Percentiles rank a stretch among this genome's conserved stretches.
phyloP scores from a whole-genome alignment of 2,329 filamentous ascomycete genomes.

The Westerdykella aurantiaca region DNA sequence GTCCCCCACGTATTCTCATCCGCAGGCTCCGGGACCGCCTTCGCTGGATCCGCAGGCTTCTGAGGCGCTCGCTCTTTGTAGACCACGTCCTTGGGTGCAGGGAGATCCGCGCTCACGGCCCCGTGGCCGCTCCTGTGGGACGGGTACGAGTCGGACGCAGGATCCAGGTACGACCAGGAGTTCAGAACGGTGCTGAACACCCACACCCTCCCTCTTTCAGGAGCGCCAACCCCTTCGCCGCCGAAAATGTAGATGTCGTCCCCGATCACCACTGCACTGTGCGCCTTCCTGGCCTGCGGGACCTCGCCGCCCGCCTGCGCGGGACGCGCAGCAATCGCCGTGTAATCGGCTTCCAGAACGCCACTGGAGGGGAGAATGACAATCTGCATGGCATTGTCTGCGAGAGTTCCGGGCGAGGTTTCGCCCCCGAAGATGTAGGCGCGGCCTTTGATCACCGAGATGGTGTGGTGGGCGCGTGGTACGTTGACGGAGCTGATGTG shows the following conservation, averaged over 20 bases:
- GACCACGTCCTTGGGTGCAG: slow-evolving; percentile 26
- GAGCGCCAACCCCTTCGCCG: slow-evolving; percentile 22
- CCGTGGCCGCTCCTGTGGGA: slow-evolving; percentile 34
- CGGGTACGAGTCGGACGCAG: slow-evolving; percentile 23
- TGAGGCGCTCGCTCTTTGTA: slow-evolving; percentile 33
- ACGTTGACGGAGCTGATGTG: slow-evolving; percentile 44
- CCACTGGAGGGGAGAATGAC: slow-evolving; percentile 46
- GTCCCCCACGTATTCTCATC: slow-evolving; percentile 43
- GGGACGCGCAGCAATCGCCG: slow-evolving; percentile 28
- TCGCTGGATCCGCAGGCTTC: slow-evolving; percentile 38
- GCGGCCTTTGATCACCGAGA: slow-evolving; percentile 49
- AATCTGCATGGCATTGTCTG: slow-evolving; percentile 48
- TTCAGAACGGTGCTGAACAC: slow-evolving; percentile 39
- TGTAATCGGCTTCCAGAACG: slow-evolving; percentile 41
- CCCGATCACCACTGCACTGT: slow-evolving; percentile 40
- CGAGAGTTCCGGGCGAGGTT: slow-evolving; percentile 35
- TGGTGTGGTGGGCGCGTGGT: slow-evolving; percentile 46
- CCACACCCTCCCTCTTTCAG: slow-evolving; percentile 41
- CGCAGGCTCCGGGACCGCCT: slow-evolving; percentile 39
- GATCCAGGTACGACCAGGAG: slow-evolving; percentile 39
- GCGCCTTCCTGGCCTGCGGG: slow-evolving; percentile 38
- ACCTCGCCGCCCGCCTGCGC: slow-evolving; percentile 25
- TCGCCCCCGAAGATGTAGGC: slow-evolving; percentile 54
- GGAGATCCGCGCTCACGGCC: slow-evolving; percentile 36
- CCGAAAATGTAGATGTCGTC: slow-evolving; percentile 44